A percentile compares a stretch with the other conserved stretches of the same genome.
Conservation (phyloP, 768 basidiomycete species). For the Pleurotus tuber-regium region DNA sequence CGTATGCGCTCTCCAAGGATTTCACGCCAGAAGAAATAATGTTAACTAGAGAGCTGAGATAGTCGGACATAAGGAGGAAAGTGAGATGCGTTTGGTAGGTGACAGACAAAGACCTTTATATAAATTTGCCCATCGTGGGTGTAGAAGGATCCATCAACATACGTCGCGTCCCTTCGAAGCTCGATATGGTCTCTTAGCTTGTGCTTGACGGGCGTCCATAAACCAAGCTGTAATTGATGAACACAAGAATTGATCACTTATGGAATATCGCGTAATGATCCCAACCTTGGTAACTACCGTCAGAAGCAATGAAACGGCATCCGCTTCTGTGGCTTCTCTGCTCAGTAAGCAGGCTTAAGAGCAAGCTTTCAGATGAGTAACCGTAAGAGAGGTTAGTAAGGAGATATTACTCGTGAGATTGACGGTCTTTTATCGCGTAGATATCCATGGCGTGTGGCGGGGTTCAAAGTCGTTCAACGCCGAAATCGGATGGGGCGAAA, state of each 20-base stretch:
- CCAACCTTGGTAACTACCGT: too few species aligned
- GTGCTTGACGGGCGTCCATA: too few species aligned
- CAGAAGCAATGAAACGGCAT: too few species aligned
- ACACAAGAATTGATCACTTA: too few species aligned
- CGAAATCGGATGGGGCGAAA: too few species aligned
- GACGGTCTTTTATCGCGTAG: too few species aligned
- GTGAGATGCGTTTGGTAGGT: background rate
- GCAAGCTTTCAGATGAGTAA: background rate
- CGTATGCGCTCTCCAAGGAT: background rate
- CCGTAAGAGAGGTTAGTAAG: background rate
- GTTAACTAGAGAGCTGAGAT: background rate
- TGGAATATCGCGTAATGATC: too few species aligned
- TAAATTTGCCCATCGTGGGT: background rate
- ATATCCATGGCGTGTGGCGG: background rate
- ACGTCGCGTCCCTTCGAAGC: background rate
- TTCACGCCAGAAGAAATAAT: constrained; percentile 9
- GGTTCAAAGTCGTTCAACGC: too few species aligned
- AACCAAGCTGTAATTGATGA: too few species aligned
- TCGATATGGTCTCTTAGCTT: too few species aligned
- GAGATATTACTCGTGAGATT: background rate
- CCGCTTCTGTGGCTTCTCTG: too few species aligned
- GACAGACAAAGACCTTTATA: background rate
- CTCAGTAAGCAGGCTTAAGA: too few species aligned
- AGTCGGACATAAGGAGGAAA: constrained; percentile 1
- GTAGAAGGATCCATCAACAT: background rate